Evolutionary conservation across 345 rosid genomes (phyloP), one percentile per base, ranked within the genome.

Genomic region (Erysimum cheiranthoides): DNA sequence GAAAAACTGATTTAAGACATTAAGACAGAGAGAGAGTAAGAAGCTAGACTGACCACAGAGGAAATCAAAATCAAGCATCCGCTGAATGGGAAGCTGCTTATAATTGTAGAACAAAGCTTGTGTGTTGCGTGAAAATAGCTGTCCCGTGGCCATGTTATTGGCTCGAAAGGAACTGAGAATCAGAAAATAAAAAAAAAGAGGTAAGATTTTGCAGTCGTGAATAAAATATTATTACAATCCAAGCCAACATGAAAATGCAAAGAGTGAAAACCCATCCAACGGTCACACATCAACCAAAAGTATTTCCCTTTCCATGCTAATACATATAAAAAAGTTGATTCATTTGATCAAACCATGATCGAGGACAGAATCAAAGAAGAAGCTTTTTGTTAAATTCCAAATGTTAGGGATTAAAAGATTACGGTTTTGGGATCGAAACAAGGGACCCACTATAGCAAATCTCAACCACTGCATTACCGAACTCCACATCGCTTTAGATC

Each of bases 1-100:
- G 10, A 35, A 66, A 10, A 51, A 54, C 66, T 42, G 38, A 70
- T 8, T 8, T 3, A 50, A 68, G 13, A 74, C 3, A 51, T 13
- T n/a, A 28, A 66, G 46, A 42, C 3, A 17, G 63, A 40, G 31
- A 28, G 3, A 68, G 56, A 17, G 27, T n/a, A 32, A 32, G 1
- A 0, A 58, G 75, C 1, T 35, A 63, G 1, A 70, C 85, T 32
- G 35, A 92, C 98, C 98, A 43, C 98, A 94, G 40, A 94, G 96
- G 84, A 94, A 94, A 83, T 94, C 98, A 70, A 94, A 94, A 86
- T 94, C 97, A 80, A 94, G 98, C 98, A 92, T 94, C 73, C 98
- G 96, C 75, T 94, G 98, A 64, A 94, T 85, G 1, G 98, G 98
- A 66, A 90, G 97, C 80, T 87, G 96, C 89, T 94, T 94, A 77